phyloP scores from a whole-genome alignment of 1,284 basidiomycete species.

The Vanrija pseudolonga region DNA sequence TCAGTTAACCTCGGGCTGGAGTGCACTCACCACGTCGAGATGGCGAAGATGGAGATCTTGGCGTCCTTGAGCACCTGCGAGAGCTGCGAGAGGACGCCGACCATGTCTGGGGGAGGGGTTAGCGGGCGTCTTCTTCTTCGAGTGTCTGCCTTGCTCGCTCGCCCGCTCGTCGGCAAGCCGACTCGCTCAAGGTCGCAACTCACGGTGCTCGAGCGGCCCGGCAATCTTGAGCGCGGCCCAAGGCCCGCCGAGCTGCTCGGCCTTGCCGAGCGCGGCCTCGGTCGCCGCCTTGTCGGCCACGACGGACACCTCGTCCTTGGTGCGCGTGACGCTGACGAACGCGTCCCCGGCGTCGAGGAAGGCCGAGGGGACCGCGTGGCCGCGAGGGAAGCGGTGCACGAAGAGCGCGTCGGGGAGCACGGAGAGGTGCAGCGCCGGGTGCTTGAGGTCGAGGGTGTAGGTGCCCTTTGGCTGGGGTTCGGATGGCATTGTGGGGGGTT shows the following conservation, averaged over 20 bases:
- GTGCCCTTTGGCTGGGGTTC: background rate
- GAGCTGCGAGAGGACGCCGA: slow-evolving; percentile 59
- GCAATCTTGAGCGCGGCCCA: slow-evolving; percentile 59
- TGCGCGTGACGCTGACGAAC: slow-evolving; percentile 61
- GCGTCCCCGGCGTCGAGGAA: slow-evolving; percentile 27
- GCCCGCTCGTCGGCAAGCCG: too few species aligned
- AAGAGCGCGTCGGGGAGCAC: slow-evolving; percentile 55
- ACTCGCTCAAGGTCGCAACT: slow-evolving; percentile 12
- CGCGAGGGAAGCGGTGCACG: slow-evolving; percentile 50
- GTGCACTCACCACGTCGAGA: slow-evolving; percentile 63
- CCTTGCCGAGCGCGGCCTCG: slow-evolving; percentile 19
- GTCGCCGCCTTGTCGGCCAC: slow-evolving; percentile 49
- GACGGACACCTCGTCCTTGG: slow-evolving; percentile 60
- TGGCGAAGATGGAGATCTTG: slow-evolving; percentile 59
- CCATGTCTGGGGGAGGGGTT: slow-evolving; percentile 51
- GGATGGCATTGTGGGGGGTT: too few species aligned
- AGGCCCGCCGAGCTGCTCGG: slow-evolving; percentile 49
- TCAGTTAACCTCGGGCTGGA: background rate
- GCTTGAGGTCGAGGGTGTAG: slow-evolving; percentile 13
- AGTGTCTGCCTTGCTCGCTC: too few species aligned
- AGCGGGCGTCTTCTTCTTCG: too few species aligned
- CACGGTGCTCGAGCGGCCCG: slow-evolving; percentile 65
- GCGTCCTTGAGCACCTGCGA: slow-evolving; percentile 58
- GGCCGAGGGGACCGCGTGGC: slow-evolving; percentile 25
- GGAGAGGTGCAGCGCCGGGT: slow-evolving; percentile 42